Base-by-base conservation (phyloP, 148 eudicot species). In the Rhododendron henanense region DNA sequence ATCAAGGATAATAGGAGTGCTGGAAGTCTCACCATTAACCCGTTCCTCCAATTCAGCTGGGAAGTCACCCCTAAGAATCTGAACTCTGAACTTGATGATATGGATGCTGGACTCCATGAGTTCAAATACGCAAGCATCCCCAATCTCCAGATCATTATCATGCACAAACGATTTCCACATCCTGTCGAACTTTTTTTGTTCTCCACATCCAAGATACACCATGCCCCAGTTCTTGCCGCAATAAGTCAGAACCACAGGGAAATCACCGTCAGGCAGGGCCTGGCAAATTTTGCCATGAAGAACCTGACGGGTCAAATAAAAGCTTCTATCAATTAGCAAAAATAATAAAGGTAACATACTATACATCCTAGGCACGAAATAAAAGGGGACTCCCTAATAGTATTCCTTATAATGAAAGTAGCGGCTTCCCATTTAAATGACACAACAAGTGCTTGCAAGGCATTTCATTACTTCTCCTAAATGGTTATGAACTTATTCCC, bases 91-190 rank as follows among this genome's bases (percentile, higher is more conserved):
- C 69, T 50, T 79, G 80, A 90, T 45, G 6, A 25, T 4, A 6
- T 33, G 4, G n/a, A 6, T 37, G 57, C 23, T 86, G 61, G 35
- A 80, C 45, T 88, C 90, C 88, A 81, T 19, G 81, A 91, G 88
- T 87, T 91, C 94, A 84, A 92, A 86, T 0, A 91, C 55, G 87
- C 92, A 90, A 8, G 85, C 90, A 88, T 92, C 94, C 78, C 91
- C 93, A 4, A 67, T 61, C 78, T 83, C 65, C 78, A 92, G 89
- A 50, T 50, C 59, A 35, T 91, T 92, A 55, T 91, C 93, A 44
- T 7, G 28, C 19, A 59, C 90, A 86, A 92, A 92, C 41, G 21
- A 37, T 78, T 35, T 90, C 93, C 91, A 92, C 11, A 76, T 67
- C 7, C 9, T 0, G 82, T 88, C 90, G 4, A 92, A 86, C 25